phyloP scores from a whole-genome alignment of 345 rosid species.

The Punica granatum region DNA sequence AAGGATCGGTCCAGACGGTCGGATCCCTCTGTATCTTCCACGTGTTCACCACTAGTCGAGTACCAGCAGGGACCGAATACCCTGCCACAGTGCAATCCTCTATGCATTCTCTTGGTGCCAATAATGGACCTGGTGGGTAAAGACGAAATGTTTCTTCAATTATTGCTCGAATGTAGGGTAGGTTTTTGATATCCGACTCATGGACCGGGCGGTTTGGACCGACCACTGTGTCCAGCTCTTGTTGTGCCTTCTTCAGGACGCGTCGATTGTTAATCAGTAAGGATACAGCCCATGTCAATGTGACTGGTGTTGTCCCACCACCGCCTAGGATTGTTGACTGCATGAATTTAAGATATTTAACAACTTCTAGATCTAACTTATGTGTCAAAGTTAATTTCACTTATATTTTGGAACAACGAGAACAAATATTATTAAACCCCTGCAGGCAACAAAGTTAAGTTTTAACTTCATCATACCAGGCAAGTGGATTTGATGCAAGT shows the following conservation, averaged over 20 bases:
- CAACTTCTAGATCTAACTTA: not conserved
- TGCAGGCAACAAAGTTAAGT: no score
- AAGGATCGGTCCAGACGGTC: constrained; percentile 29
- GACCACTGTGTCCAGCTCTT: constrained; percentile 17
- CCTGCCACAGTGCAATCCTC: constrained; percentile 35
- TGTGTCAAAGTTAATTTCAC: no score
- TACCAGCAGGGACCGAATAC: constrained; percentile 21
- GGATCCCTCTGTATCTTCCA: constrained; percentile 58
- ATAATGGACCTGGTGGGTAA: constrained; percentile 15
- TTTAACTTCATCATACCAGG: no score
- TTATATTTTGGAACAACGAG: no score
- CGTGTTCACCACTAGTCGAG: constrained; percentile 37
- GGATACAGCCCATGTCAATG: constrained; percentile 23
- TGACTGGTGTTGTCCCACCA: no score
- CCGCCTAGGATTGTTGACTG: no score
- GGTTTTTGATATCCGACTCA: constrained; percentile 19
- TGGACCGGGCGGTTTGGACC: constrained; percentile 14
- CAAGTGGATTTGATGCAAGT: not conserved
- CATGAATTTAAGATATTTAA: no score
- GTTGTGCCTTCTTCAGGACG: constrained; percentile 12
- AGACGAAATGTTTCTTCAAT: constrained; percentile 14
- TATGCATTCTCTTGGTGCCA: constrained; percentile 38
- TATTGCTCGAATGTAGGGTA: constrained; percentile 15
- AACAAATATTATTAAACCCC: no score
- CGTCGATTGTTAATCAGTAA: constrained; percentile 20